Evolutionary conservation across 2,329 filamentous ascomycete genomes (phyloP).

Genomic region (Diaporthe citri): DNA sequence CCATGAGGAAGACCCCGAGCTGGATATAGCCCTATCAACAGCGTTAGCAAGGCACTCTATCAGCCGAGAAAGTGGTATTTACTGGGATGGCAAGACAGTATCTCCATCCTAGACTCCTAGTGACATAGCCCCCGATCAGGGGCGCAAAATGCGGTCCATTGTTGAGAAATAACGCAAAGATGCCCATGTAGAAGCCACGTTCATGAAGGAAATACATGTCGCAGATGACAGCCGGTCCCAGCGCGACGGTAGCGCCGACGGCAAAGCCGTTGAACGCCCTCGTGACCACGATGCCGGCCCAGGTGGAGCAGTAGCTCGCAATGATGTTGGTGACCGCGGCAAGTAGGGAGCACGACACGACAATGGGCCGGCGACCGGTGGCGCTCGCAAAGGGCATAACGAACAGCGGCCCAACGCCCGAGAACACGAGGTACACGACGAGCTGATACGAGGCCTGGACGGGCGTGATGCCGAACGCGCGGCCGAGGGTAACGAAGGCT

Average conservation of each 20-base stretch:
- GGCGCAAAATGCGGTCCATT: constrained; percentile 14
- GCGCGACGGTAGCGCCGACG: background rate
- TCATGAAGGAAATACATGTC: constrained; percentile 20
- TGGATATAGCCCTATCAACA: background rate
- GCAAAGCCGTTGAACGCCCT: background rate
- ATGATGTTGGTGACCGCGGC: constrained; percentile 5
- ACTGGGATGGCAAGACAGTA: constrained; percentile 14
- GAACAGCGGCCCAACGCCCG: background rate
- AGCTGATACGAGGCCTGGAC: constrained; percentile 7
- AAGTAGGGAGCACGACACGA: background rate
- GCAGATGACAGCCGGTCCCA: constrained; percentile 19
- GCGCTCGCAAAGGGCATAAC: constrained; percentile 11
- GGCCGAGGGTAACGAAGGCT: constrained; percentile 4
- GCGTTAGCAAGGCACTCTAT: background rate
- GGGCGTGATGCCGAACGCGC: background rate
- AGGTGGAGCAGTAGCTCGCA: constrained; percentile 9
- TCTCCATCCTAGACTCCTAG: background rate
- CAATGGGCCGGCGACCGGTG: constrained; percentile 6
- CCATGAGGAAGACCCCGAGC: background rate
- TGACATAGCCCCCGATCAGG: constrained; percentile 3
- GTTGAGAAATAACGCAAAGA: background rate
- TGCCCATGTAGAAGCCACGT: constrained; percentile 3
- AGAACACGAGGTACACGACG: background rate
- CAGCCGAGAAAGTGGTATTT: background rate
- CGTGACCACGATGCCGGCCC: constrained; percentile 6